These are phyloP conservation scores for Mallotus nudiflorus DNA, from an alignment of 345 rosid species.

Conservation along the genomic window DNA sequence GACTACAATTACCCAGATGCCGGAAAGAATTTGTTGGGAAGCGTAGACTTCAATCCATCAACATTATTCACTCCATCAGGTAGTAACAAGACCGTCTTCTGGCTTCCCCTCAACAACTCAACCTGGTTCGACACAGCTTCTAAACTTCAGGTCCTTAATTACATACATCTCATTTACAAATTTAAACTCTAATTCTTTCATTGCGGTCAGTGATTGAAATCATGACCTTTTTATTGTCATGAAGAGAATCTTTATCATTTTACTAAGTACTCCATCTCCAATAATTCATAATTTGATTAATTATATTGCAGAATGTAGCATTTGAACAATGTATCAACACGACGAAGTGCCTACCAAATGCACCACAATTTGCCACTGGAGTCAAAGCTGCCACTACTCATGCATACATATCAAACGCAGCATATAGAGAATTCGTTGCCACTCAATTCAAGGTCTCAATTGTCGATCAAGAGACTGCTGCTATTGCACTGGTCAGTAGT, in stretches of 20 bases:
- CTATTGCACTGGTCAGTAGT: background rate
- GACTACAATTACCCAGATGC: constrained; percentile 7
- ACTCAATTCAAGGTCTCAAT: background rate
- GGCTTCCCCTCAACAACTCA: constrained; percentile 1
- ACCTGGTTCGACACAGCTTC: background rate
- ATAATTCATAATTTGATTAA: no score
- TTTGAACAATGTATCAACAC: background rate
- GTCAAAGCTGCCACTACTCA: background rate
- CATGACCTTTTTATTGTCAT: no score
- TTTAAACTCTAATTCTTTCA: no score
- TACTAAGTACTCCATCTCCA: no score
- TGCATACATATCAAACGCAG: background rate
- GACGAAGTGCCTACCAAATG: background rate
- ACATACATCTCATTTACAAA: background rate
- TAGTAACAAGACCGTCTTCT: background rate
- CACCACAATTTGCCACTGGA: background rate
- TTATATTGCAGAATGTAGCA: background rate
- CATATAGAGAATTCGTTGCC: background rate
- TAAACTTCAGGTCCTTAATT: background rate
- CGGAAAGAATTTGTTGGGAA: constrained; percentile 10
- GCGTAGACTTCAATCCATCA: background rate
- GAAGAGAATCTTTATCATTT: no score
- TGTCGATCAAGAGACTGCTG: background rate
- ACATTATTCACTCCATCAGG: background rate
- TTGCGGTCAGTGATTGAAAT: no score